phyloP scores from a whole-genome alignment of 495 filamentous ascomycete species.

The Penicillium manginii region DNA sequence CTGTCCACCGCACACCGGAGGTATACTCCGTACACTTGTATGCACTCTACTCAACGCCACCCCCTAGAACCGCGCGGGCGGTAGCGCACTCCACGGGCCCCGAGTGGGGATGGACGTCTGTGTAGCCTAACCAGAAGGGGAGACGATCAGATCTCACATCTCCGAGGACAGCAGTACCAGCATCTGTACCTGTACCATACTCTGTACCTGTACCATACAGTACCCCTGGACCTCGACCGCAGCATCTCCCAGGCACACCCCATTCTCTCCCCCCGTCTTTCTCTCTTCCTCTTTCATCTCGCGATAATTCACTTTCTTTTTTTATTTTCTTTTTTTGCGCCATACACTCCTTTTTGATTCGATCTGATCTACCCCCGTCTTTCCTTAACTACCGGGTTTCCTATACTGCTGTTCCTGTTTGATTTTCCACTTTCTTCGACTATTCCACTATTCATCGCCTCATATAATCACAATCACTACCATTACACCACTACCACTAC shows the following conservation, averaged over 20 bases:
- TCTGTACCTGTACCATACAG: not conserved
- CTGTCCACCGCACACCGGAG: not conserved
- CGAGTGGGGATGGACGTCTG: conserved; percentile 12
- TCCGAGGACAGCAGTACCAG: too few species aligned
- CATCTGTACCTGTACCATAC: not conserved
- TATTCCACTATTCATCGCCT: conserved; percentile 17
- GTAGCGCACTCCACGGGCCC: conserved; percentile 34
- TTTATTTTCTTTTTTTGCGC: conserved; percentile 23
- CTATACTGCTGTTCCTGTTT: conserved; percentile 9
- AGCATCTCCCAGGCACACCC: not conserved
- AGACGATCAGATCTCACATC: conserved; percentile 8
- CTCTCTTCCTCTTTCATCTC: conserved; percentile 22
- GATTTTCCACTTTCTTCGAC: conserved; percentile 12
- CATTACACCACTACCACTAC: not conserved
- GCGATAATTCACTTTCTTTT: conserved; percentile 16
- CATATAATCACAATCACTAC: too few species aligned
- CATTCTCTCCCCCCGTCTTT: conserved; percentile 12
- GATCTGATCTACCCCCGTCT: conserved; percentile 19
- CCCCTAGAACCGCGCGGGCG: conserved; percentile 42
- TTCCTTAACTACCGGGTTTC: conserved; percentile 26
- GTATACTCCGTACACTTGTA: not conserved
- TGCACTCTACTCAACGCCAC: conserved; percentile 27
- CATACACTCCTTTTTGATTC: conserved; percentile 18
- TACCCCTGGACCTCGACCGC: conserved; percentile 4
- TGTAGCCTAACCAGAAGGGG: not conserved